These are phyloP conservation scores for cucumber (Cucumis sativus) DNA, from an alignment of 306 rosid genomes.

Conservation along the genomic window DNA sequence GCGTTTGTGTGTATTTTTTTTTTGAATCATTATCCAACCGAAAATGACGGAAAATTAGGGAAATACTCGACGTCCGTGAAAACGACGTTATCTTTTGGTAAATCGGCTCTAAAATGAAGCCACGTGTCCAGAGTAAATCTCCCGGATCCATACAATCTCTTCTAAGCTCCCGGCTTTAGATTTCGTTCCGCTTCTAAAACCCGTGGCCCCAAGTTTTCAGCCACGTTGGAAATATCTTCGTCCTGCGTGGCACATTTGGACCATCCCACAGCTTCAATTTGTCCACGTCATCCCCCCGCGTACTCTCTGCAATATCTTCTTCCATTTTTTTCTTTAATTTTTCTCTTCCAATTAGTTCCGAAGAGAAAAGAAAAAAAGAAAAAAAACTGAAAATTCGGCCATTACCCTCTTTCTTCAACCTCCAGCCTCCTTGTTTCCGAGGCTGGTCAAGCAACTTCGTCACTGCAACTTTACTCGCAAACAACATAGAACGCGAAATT, in stretches of 20 bases:
- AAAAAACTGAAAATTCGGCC: neutral
- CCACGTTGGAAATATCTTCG: constrained; percentile 48
- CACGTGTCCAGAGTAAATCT: constrained; percentile 36
- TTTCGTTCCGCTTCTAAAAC: constrained; percentile 31
- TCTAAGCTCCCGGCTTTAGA: constrained; percentile 38
- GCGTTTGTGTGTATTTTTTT: neutral
- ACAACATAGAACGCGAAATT: neutral
- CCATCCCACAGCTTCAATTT: constrained; percentile 36
- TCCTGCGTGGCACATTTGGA: constrained; percentile 27
- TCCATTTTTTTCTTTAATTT: neutral
- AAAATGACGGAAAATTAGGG: neutral
- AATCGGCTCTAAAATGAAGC: neutral
- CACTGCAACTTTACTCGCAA: neutral
- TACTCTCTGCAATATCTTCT: constrained; percentile 7
- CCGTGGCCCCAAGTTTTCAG: constrained; percentile 10
- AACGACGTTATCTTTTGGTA: neutral
- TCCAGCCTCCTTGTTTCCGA: neutral
- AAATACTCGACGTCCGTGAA: constrained; percentile 2
- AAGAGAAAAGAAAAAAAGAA: neutral
- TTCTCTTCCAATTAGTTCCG: neutral
- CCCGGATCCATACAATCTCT: constrained; percentile 18
- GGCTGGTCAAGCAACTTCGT: neutral
- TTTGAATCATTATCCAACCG: neutral
- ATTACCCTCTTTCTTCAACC: constrained; percentile 3
- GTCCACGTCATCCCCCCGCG: constrained; percentile 29